Conservation (phyloP, 306 rosid genomes). For the Quercus mongolica region DNA sequence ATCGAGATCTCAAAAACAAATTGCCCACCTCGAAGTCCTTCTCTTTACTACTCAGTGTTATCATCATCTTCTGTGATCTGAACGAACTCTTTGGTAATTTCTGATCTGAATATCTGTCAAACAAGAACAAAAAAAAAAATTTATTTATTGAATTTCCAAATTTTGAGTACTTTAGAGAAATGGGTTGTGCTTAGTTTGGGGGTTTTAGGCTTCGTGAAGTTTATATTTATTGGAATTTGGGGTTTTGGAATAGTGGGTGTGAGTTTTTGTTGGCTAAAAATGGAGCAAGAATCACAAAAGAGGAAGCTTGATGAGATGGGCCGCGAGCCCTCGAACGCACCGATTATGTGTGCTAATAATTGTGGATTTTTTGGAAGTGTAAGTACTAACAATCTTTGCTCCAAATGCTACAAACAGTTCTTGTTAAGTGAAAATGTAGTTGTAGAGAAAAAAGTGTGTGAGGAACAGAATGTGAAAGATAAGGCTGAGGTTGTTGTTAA, state of each 20-base stretch:
- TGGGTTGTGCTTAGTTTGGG: no score
- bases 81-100: not conserved
- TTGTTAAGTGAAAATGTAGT: conserved; percentile 1
- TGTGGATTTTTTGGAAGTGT: conserved; percentile 19
- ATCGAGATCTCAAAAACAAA: not conserved
- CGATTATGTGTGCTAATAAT: conserved; percentile 17
- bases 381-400: conserved; percentile 17
- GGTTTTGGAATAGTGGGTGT: not conserved
- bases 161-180: no score
- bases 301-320: conserved; percentile 25
- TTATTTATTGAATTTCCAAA: no score
- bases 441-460: not conserved
- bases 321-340: conserved; percentile 7
- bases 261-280: not conserved
- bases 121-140: no score
- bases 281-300: conserved; percentile 30
- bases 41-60: not conserved
- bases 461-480: not conserved
- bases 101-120: conserved; percentile 11
- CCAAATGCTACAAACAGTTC: conserved; percentile 20
- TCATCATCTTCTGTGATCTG: not conserved
- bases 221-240: not conserved
- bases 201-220: not conserved
- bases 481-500: not conserved
- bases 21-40: not conserved